phyloP scores from a whole-genome alignment of 2,329 filamentous ascomycete genomes.

The Fusarium citri region DNA sequence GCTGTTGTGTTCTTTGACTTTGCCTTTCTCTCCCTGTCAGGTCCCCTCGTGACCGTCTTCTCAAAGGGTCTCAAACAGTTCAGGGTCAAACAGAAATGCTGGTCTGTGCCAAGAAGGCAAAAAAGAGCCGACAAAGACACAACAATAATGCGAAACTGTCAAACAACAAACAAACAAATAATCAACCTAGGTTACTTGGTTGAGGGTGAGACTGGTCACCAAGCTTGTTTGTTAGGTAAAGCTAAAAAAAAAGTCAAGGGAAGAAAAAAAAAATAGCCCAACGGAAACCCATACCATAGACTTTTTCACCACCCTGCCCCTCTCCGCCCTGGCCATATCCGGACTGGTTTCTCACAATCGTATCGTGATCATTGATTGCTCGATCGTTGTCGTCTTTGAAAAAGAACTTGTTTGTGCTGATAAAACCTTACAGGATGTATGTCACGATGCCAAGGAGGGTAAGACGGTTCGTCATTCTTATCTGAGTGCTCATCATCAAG shows the following conservation, averaged over 20 bases:
- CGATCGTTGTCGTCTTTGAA: slow-evolving; percentile 6
- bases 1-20: slow-evolving; percentile 12
- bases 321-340: slow-evolving; percentile 23
- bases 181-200: slow-evolving; percentile 8
- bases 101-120: slow-evolving; percentile 19
- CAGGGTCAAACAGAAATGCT: slow-evolving; percentile 15
- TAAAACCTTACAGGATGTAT: slow-evolving; percentile 16
- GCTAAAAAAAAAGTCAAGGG: slow-evolving; percentile 21
- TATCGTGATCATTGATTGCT: slow-evolving; percentile 27
- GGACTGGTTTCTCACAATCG: slow-evolving; percentile 3
- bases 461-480: slow-evolving; percentile 44
- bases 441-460: slow-evolving; percentile 20
- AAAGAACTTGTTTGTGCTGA: slow-evolving; percentile 6
- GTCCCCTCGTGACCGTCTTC: slow-evolving; percentile 27
- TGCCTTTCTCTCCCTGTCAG: slow-evolving; percentile 14
- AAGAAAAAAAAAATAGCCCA: slow-evolving; percentile 17
- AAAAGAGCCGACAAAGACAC: slow-evolving; percentile 18
- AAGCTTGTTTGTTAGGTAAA: slow-evolving; percentile 31
- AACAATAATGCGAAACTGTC: slow-evolving; percentile 7
- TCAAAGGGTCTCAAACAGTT: slow-evolving; percentile 19
- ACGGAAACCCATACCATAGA: slow-evolving; percentile 33
- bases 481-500: slow-evolving; percentile 43
- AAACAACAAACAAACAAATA: slow-evolving; percentile 16
- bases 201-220: slow-evolving; percentile 8
- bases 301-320: slow-evolving; percentile 34